Evolutionary conservation across 768 basidiomycete genomes (phyloP), one percentile per base, ranked within the genome.

Genomic region (Collybiopsis luxurians): DNA sequence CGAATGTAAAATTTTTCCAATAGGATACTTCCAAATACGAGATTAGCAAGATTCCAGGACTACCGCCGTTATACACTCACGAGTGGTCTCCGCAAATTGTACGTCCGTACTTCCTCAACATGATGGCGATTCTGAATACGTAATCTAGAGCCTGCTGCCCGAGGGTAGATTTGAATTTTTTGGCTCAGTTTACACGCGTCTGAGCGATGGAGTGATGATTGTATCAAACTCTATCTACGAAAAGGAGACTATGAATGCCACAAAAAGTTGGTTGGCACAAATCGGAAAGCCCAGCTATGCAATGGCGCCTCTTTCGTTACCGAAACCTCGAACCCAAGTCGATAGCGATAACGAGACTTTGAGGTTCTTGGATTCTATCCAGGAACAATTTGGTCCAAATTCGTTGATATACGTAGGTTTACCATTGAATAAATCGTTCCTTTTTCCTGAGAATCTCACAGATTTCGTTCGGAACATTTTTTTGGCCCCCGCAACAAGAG

Each of bases 381-480:
- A 47, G 6, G 31, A 26, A 15, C 27, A 34, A 36, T 47, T 31
- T 36, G 53, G 53, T 10, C 12, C 36, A 9, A 55, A 47, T 31
- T 55, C 45, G 9, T n/a, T 55, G 12, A 45, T 55, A 39, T 47
- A 47, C 17, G 43, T 47, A 6, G 54, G 46, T 27, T 11, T 15
- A n/a, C n/a, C 24, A 10, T 24, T 46, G n/a, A 49, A 24, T 38
- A 28, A 7, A 12, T 38, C 45, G 13, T 3, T 13, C 13, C 27
- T 12, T 31, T 2, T 27, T 47, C n/a, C n/a, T n/a, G n/a, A n/a
- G n/a, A n/a, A n/a, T 34, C 13, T 5, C 31, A 5, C 24, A 55
- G 54, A 55, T 55, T 24, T 55, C 54, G 3, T 55, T 55, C 31
- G 54, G 54, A 26, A 55, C 54, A 11, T 27, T 55, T 7, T 46